Conservation (phyloP, 495 filamentous ascomycete species). For the Ramalina intermedia region DNA sequence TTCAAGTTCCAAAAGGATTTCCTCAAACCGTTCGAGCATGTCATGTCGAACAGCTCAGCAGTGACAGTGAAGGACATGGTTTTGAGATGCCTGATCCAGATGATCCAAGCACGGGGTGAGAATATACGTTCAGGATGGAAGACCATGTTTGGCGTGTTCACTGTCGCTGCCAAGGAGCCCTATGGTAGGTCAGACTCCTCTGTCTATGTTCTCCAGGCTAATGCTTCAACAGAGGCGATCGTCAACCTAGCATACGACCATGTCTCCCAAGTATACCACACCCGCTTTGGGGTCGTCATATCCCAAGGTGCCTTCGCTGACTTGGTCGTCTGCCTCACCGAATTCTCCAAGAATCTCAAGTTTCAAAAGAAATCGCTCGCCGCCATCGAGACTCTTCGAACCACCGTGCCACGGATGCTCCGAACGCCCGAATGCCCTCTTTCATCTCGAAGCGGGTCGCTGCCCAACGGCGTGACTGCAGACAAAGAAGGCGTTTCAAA, state of each 20-base stretch:
- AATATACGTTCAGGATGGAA: slow-evolving; percentile 97
- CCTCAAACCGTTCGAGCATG: slow-evolving; percentile 92
- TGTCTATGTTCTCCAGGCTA: slow-evolving; percentile 9
- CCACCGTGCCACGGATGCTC: slow-evolving; percentile 84
- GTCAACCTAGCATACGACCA: slow-evolving; percentile 95
- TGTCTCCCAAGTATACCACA: slow-evolving; percentile 94
- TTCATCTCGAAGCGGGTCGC: slow-evolving; percentile 37
- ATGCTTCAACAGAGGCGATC: slow-evolving; percentile 55
- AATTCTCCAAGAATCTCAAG: slow-evolving; percentile 94
- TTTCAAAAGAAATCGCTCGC: slow-evolving; percentile 97
- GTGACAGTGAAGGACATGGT: slow-evolving; percentile 97
- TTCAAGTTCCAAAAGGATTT: slow-evolving; percentile 99
- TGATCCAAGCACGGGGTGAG: slow-evolving; percentile 91
- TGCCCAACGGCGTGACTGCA: slow-evolving; percentile 23
- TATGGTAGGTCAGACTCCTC: slow-evolving; percentile 36
- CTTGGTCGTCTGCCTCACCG: slow-evolving; percentile 86
- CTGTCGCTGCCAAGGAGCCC: slow-evolving; percentile 80
- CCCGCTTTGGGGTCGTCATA: slow-evolving; percentile 90
- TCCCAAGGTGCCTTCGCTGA: slow-evolving; percentile 95
- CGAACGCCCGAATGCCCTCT: slow-evolving; percentile 91
- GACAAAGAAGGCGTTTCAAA: slow-evolving; percentile 32
- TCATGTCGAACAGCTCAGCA: slow-evolving; percentile 81
- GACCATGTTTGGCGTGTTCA: slow-evolving; percentile 99
- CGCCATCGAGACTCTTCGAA: slow-evolving; percentile 87
- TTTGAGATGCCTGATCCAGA: slow-evolving; percentile 90